Base-by-base conservation (phyloP, 768 basidiomycete genomes). In the Auricularia sp. region DNA sequence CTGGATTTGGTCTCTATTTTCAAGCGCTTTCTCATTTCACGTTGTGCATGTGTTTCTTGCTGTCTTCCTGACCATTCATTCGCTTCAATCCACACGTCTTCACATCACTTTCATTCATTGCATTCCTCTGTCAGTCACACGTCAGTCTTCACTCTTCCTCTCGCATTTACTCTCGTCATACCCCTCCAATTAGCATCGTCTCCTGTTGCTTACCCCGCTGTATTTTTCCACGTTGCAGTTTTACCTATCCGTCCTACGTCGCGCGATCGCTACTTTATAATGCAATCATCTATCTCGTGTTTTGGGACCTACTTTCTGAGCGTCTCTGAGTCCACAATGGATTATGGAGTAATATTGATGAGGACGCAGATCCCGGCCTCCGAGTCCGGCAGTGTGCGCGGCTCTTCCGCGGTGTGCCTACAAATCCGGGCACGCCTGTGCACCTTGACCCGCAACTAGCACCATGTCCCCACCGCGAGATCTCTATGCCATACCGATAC, bases 401-500 rank as follows among this genome's bases (percentile, higher is more conserved):
- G 39, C 39, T 42, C 39, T 2, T 42, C 39, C 39, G 39, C 39
- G 39, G 39, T 42, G 39, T 42, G 39, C 39, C 39, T 42, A 51
- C 56, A 33, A 59, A 59, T 59, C 11, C 56, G 56, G 18, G 29
- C 24, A 33, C 24, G 21, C 14, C 5, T 33, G 11, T 11, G 24
- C 34, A 29, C 24, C 56, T 59, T 59, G 24, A 14, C 34, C 33
- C 56, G 24, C 14, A 18, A 16, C 47, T 6, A 51, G 21, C 24
- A 59, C 56, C 24, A 59, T 59, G 56, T 29, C 56, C 0, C 29
- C 14, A 21, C 13, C 29, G 6, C 64, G 62, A 59, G 66, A 68
- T 11, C 54, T 76, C 24, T 73, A 75, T 64, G 70, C 71, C n/a
- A 71, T 75, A 8, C 76, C 76, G 11, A 77, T 77, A 63, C 54